A percentile compares a stretch with the other conserved stretches of the same genome.
Evolutionary conservation across 352 stramenopile genomes (phyloP).

Genomic region (Albugo candida): DNA sequence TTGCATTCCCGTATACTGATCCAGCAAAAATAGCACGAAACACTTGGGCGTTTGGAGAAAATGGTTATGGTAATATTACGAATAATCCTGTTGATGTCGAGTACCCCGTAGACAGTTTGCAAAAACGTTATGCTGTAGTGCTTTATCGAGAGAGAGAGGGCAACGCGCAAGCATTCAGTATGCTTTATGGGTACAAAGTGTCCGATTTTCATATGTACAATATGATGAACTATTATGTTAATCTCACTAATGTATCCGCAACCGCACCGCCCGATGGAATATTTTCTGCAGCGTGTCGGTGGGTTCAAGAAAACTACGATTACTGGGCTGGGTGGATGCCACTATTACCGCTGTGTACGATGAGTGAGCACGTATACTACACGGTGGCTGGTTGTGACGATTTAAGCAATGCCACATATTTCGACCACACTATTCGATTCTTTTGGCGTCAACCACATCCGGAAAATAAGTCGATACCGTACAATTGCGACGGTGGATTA

Average conservation of each 20-base stretch:
- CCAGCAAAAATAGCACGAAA: conserved; percentile 14
- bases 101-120: conserved; percentile 15
- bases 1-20: conserved; percentile 17
- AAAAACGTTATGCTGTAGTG: conserved; percentile 13
- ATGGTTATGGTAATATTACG: conserved; percentile 21
- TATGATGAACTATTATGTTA: conserved; percentile 7
- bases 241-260: not conserved
- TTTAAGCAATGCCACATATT: not conserved
- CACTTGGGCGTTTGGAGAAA: conserved; percentile 22
- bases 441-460: conserved; percentile 16
- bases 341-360: conserved; percentile 8
- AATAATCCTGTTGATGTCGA: conserved; percentile 24
- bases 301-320: conserved; percentile 14
- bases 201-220: conserved; percentile 19
- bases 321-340: conserved; percentile 14
- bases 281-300: conserved; percentile 17
- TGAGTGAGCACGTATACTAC: conserved; percentile 15
- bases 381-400: conserved; percentile 9
- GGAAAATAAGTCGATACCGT: conserved; percentile 12
- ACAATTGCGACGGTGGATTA: conserved; percentile 23
- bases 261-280: no score
- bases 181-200: conserved; percentile 11
- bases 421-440: conserved; percentile 13
- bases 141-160: not conserved
- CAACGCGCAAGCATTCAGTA: not conserved